Base-by-base conservation (phyloP, 768 basidiomycete genomes). In the Pulveroboletus sp. region DNA sequence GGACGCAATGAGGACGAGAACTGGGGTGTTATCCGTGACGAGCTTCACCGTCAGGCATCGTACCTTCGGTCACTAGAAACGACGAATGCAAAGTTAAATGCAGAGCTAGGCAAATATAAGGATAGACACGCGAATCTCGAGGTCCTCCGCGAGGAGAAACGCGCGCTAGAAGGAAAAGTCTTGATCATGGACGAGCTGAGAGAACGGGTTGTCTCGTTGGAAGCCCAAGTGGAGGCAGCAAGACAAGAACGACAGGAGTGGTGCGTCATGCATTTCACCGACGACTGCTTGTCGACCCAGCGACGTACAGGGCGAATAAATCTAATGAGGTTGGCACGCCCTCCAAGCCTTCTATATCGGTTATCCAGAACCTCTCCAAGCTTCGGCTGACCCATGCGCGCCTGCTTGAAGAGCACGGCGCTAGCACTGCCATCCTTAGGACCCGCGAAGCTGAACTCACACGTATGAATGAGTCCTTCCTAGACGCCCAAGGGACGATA, bases 91-190 rank as follows among this genome's bases (percentile, higher is more conserved):
- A 77, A 74, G 52, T 66, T 87, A 46, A 73, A 62, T 3, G 60
- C 73, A 0, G 86, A 91, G 57, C 57, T 89, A 14, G 64, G 64
- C 6, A 55, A 72, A 10, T 71, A 87, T 14, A 73, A 78, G 31
- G 81, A 81, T 52, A 71, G 77, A 1, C 71, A 82, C n/a, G 67
- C 73, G 7, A 83, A 78, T 55, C 68, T 86, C 3, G 86, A 88
- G 51, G 82, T 91, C 3, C 61, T 92, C 32, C 72, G 77, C 30
- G 89, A 91, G 62, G 85, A 91, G 67, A 89, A 89, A 54, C 73
- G 81, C 6, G 73, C 74, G 0, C 64, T 91, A 39, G 80, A 88
- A 60, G 65, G 69, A 14, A 83, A 77, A 56, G 66, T 82, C 8
- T 58, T 56, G 13, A 70, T 69, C 2, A 65, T 77, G 33, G 82